These are phyloP conservation scores for Gaertneriomyces semiglobifer DNA, from an alignment of 192 early-diverging fungal species.

Conservation along the genomic window DNA sequence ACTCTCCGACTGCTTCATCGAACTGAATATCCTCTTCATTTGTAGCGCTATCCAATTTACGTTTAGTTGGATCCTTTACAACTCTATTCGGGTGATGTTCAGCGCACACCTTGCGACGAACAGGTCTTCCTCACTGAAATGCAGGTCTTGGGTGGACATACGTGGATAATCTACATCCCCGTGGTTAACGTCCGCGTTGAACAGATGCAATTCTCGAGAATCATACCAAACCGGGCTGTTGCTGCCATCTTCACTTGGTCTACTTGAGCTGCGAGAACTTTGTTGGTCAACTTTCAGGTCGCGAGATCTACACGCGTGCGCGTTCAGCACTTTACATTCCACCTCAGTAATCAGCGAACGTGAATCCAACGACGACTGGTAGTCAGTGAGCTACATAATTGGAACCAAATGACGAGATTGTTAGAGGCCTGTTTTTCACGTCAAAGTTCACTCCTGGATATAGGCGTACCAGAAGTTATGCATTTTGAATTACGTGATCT, in stretches of 20 bases:
- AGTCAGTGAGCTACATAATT: no score
- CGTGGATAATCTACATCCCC: not conserved
- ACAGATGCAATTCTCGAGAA: not conserved
- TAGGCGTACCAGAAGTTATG: no score
- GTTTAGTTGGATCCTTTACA: not conserved
- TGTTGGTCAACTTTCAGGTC: no score
- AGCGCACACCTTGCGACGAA: slow-evolving; percentile 5
- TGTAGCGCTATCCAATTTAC: not conserved
- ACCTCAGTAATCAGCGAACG: no score
- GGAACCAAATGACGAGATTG: no score
- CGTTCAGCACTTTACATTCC: no score
- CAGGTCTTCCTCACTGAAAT: slow-evolving; percentile 1
- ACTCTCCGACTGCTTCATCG: slow-evolving; percentile 45
- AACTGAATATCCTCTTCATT: slow-evolving; percentile 38
- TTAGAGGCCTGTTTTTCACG: no score
- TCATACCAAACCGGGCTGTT: not conserved
- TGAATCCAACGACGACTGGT: no score
- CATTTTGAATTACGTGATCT: no score
- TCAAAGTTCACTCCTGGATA: no score
- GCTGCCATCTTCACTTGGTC: not conserved
- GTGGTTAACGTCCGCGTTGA: not conserved
- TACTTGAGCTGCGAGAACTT: no score
- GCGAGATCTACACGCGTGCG: no score
- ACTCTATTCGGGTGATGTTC: not conserved
- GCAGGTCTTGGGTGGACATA: not conserved